phyloP scores from a whole-genome alignment of 148 eudicot genomes.

The Fagopyrum tataricum region DNA sequence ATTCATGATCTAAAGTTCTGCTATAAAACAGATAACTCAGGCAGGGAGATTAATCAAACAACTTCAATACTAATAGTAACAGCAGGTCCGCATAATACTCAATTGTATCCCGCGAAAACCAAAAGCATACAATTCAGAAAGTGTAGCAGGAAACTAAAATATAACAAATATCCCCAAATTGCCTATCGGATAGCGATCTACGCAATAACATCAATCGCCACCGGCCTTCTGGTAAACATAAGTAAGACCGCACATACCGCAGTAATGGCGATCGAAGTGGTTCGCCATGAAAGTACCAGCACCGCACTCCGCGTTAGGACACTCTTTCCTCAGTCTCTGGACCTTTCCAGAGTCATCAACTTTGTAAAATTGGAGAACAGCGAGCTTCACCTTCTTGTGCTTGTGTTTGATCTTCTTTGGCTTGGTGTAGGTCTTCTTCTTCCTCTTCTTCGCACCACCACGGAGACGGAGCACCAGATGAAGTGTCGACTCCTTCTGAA shows the following conservation, averaged over 20 bases:
- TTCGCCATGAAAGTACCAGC: slow-evolving; percentile 16
- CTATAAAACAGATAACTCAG: too few relatives aligned
- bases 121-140: not conserved
- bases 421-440: slow-evolving; percentile 18
- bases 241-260: slow-evolving; percentile 15
- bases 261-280: slow-evolving; percentile 14
- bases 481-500: slow-evolving; percentile 14
- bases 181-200: too few relatives aligned
- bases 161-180: not conserved
- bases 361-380: slow-evolving; percentile 11
- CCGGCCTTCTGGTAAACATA: slow-evolving; percentile 16
- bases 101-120: not conserved
- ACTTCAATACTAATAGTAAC: not conserved
- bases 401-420: slow-evolving; percentile 17
- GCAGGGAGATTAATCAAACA: not conserved
- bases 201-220: not conserved
- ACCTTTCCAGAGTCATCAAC: slow-evolving; percentile 15
- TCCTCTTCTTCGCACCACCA: slow-evolving; percentile 16
- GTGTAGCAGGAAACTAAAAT: not conserved
- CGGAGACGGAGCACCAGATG: slow-evolving; percentile 15
- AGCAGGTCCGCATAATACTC: not conserved
- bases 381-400: slow-evolving; percentile 15
- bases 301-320: slow-evolving; percentile 13
- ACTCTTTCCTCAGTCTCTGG: slow-evolving; percentile 13
- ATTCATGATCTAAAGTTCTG: too few relatives aligned